A percentile compares a stretch with the other conserved stretches of the same genome.
phyloP scores from a whole-genome alignment of 495 filamentous ascomycete genomes.

The Penicillium waksmanii region DNA sequence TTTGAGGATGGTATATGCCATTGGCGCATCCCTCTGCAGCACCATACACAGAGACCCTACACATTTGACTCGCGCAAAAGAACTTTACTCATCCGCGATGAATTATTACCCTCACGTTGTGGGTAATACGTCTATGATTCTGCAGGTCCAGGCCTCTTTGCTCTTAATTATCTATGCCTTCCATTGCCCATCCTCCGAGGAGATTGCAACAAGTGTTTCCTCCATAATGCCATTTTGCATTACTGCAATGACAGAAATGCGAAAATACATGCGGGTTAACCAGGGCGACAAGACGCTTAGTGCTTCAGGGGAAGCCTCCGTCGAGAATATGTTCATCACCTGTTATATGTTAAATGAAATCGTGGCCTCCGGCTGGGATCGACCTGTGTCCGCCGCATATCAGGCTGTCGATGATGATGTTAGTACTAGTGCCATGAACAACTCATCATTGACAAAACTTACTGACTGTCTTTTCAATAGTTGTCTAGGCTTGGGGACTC shows the following conservation, averaged over 20 bases:
- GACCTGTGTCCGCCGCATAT: constrained; percentile 35
- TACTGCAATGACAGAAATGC: constrained; percentile 34
- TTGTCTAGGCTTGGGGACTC: constrained; percentile 32
- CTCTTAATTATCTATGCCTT: constrained; percentile 39
- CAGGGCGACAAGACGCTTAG: constrained; percentile 14
- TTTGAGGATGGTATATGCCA: constrained; percentile 38
- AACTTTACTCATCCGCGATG: constrained; percentile 35
- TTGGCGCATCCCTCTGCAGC: constrained; percentile 35
- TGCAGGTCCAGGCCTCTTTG: constrained; percentile 39
- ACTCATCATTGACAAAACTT: background rate
- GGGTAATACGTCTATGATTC: constrained; percentile 30
- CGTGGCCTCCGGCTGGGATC: constrained; percentile 37
- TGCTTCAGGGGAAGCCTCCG: constrained; percentile 22
- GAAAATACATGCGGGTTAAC: constrained; percentile 23
- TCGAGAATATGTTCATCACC: constrained; percentile 39
- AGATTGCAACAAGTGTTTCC: constrained; percentile 34
- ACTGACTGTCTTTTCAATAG: constrained; percentile 24
- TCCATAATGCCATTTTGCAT: constrained; percentile 40
- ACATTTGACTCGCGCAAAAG: constrained; percentile 29
- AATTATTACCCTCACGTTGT: constrained; percentile 36
- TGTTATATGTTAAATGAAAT: constrained; percentile 43
- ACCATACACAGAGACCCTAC: constrained; percentile 28
- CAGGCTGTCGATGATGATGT: constrained; percentile 38
- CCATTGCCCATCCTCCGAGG: constrained; percentile 40
- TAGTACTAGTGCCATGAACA: constrained; percentile 1